Conservation (phyloP, 345 rosid genomes). For the Arabidopsis thaliana region DNA sequence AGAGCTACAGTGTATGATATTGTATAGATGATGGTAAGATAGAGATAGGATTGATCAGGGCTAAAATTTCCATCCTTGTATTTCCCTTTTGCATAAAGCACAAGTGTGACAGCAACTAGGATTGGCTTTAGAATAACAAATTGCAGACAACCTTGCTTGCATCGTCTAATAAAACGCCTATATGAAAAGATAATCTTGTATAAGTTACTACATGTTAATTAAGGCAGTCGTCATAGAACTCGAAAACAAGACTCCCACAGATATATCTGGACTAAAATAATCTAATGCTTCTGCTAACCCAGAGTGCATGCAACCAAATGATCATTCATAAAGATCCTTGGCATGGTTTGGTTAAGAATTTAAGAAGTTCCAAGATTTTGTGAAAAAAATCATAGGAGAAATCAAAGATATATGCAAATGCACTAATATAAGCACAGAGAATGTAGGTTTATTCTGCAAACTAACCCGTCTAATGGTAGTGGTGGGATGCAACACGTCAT, state of each 20-base stretch:
- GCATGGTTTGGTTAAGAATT: background rate
- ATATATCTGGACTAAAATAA: conserved; percentile 5
- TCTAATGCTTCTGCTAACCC: conserved; percentile 7
- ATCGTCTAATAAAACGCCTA: conserved; percentile 95
- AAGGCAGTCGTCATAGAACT: conserved; percentile 6
- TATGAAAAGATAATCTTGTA: conserved; percentile 22
- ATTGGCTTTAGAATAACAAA: conserved; percentile 97
- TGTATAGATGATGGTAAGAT: conserved; percentile 91
- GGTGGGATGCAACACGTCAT: conserved; percentile 97
- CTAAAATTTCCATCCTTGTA: conserved; percentile 95
- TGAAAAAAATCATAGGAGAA: background rate
- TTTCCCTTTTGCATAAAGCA: conserved; percentile 93
- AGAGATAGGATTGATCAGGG: conserved; percentile 87
- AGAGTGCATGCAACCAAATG: conserved; percentile 6
- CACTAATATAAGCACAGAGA: conserved; percentile 10
- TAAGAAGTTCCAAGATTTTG: background rate
- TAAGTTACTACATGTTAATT: conserved; percentile 28
- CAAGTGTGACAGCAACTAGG: conserved; percentile 83
- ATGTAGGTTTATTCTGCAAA: conserved; percentile 13
- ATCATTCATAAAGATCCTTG: conserved; percentile 7
- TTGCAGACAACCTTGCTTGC: conserved; percentile 99
- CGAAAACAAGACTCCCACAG: background rate
- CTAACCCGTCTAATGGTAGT: conserved; percentile 88
- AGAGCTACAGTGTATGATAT: conserved; percentile 88
- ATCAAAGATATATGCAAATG: conserved; percentile 2